phyloP scores from a whole-genome alignment of 2,329 filamentous ascomycete genomes.

The Tolypocladium album region DNA sequence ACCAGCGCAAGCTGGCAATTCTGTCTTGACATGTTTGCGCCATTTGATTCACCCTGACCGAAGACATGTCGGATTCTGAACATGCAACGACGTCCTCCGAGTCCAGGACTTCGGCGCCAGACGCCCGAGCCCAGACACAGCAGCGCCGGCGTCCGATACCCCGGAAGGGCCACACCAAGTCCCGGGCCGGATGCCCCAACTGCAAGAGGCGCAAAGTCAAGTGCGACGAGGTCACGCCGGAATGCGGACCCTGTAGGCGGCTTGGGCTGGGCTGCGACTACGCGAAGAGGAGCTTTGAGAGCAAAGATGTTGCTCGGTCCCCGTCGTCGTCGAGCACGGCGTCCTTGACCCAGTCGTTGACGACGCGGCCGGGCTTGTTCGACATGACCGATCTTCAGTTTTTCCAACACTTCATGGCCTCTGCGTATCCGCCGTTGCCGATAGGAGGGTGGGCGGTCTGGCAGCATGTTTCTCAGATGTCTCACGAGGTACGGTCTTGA shows the following conservation, averaged over 20 bases:
- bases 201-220: conserved; percentile 33
- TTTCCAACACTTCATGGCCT: conserved; percentile 40
- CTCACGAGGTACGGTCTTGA: conserved; percentile 18
- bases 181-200: conserved; percentile 18
- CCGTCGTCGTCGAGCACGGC: background rate
- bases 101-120: background rate
- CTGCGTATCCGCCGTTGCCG: conserved; percentile 30
- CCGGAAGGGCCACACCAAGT: conserved; percentile 23
- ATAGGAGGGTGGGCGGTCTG: conserved; percentile 24
- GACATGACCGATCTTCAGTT: conserved; percentile 35
- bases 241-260: conserved; percentile 23
- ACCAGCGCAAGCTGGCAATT: background rate
- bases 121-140: background rate
- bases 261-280: conserved; percentile 26
- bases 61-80: background rate
- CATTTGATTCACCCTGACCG: background rate
- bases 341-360: background rate
- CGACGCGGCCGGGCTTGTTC: conserved; percentile 16
- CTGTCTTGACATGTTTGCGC: background rate
- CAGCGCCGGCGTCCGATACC: conserved; percentile 18
- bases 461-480: conserved; percentile 24
- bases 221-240: conserved; percentile 24
- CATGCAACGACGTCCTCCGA: background rate
- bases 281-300: background rate
- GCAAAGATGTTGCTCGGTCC: no score